Conservation (phyloP, 148 eudicot genomes). For the Diospyros lotus region DNA sequence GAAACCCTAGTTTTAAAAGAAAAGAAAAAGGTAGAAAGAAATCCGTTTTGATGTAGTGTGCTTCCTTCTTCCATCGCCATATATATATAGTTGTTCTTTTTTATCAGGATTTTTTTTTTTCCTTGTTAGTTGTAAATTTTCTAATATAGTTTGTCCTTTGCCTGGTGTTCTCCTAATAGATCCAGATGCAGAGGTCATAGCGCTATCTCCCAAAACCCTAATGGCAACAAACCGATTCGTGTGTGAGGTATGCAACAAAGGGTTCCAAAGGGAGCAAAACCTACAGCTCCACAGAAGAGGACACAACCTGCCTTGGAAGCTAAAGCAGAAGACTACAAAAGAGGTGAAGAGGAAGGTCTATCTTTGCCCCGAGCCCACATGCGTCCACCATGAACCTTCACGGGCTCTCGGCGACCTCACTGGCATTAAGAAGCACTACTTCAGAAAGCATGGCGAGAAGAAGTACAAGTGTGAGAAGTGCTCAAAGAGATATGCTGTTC, state of each 20-base stretch:
- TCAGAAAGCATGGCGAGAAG: conserved; percentile 20
- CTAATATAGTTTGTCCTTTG: background rate
- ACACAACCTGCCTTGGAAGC: conserved; percentile 52
- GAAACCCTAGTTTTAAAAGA: too few relatives aligned
- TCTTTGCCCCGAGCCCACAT: conserved; percentile 35
- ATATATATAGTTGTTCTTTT: background rate
- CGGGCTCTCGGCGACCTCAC: conserved; percentile 20
- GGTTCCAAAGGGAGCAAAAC: conserved; percentile 19
- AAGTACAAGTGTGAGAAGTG: conserved; percentile 21
- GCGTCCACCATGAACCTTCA: conserved; percentile 17
- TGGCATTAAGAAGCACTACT: conserved; percentile 21
- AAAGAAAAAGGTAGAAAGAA: too few relatives aligned
- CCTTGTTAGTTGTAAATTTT: background rate
- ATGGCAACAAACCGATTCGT: conserved; percentile 15
- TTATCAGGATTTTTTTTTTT: background rate
- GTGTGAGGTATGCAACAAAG: conserved; percentile 20
- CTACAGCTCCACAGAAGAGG: conserved; percentile 22
- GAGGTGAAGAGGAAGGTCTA: conserved; percentile 44
- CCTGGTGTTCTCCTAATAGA: background rate
- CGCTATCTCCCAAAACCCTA: conserved; percentile 16
- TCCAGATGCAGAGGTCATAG: conserved; percentile 22
- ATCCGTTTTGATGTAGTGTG: too few relatives aligned
- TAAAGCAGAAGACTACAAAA: conserved; percentile 36
- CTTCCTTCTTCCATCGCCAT: too few relatives aligned
- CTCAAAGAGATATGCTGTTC: conserved; percentile 19